Conservation (phyloP, 2,329 filamentous ascomycete genomes). For the Hypoxylon sp. region DNA sequence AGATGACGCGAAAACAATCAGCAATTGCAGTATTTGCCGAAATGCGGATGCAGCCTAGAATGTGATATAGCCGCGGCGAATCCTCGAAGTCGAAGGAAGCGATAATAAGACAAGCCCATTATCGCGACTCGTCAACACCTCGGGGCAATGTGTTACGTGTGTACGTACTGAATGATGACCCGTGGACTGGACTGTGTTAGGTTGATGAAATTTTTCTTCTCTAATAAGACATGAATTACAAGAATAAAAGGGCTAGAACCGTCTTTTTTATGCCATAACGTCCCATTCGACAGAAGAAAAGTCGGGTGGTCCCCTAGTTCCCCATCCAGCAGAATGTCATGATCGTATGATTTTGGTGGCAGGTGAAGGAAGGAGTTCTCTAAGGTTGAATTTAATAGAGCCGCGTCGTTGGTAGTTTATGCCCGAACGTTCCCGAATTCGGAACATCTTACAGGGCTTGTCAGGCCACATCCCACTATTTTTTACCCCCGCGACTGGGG, state of each 20-base stretch:
- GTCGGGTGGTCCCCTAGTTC: constrained; percentile 32
- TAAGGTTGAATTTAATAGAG: constrained; percentile 25
- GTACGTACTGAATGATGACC: constrained; percentile 17
- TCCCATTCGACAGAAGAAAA: constrained; percentile 34
- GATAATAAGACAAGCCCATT: background rate
- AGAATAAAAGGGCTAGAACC: constrained; percentile 24
- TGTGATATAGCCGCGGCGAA: constrained; percentile 36
- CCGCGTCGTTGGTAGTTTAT: constrained; percentile 39
- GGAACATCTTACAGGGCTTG: constrained; percentile 44
- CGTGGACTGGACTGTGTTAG: constrained; percentile 5
- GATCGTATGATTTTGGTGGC: constrained; percentile 46
- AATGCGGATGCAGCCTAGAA: constrained; percentile 17
- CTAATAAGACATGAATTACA: constrained; percentile 20
- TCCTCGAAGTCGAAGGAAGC: constrained; percentile 17
- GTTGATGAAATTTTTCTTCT: constrained; percentile 17
- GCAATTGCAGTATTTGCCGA: constrained; percentile 35
- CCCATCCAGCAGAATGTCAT: constrained; percentile 31
- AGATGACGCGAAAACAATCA: constrained; percentile 36
- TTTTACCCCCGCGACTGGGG: constrained; percentile 30
- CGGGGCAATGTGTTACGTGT: constrained; percentile 2
- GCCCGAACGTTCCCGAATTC: constrained; percentile 46
- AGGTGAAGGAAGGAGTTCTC: constrained; percentile 32
- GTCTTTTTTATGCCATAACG: constrained; percentile 35
- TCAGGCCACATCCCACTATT: constrained; percentile 49
- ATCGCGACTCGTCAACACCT: constrained; percentile 4